Percentiles rank a stretch among this genome's conserved stretches.
Conservation (phyloP, 768 basidiomycete species). For the Xerocomellus amylosporus region DNA sequence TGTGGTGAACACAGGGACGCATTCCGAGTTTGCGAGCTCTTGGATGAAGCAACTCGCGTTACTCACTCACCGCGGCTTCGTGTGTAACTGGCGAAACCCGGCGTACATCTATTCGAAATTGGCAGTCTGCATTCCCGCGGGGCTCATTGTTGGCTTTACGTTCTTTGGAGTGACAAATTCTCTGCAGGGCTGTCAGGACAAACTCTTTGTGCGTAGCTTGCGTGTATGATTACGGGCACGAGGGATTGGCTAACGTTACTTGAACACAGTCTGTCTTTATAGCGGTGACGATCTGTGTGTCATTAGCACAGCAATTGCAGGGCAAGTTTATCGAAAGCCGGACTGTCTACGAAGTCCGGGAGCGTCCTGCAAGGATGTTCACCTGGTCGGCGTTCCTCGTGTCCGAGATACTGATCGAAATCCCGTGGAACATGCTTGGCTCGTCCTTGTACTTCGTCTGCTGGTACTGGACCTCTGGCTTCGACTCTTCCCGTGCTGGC, state of each 20-base stretch:
- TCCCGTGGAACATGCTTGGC: conserved; percentile 43
- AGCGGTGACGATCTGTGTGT: conserved; percentile 40
- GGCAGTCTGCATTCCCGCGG: conserved; percentile 32
- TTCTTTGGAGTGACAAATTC: conserved; percentile 37
- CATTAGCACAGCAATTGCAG: conserved; percentile 58
- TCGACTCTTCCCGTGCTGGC: conserved; percentile 35
- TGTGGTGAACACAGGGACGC: conserved; percentile 18
- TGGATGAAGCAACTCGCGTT: conserved; percentile 37
- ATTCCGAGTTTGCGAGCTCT: conserved; percentile 36
- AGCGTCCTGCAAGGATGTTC: conserved; percentile 63
- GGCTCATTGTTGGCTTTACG: conserved; percentile 42
- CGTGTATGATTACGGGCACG: rapidly evolving
- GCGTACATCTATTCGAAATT: conserved; percentile 41
- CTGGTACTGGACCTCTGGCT: conserved; percentile 51
- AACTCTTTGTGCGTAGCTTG: conserved; percentile 38
- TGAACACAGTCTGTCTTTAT: conserved; percentile 47
- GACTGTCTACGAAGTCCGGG: conserved; percentile 59
- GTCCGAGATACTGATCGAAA: conserved; percentile 47
- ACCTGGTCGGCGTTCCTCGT: conserved; percentile 58
- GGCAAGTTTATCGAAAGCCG: conserved; percentile 55
- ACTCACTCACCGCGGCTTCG: conserved; percentile 32
- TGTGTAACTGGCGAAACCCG: conserved; percentile 41
- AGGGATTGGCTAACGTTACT: neutral
- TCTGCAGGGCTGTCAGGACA: conserved; percentile 41
- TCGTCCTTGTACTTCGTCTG: conserved; percentile 43